Conservation (phyloP, 139 green algal species). For the Auxenochlorella protothecoides region DNA sequence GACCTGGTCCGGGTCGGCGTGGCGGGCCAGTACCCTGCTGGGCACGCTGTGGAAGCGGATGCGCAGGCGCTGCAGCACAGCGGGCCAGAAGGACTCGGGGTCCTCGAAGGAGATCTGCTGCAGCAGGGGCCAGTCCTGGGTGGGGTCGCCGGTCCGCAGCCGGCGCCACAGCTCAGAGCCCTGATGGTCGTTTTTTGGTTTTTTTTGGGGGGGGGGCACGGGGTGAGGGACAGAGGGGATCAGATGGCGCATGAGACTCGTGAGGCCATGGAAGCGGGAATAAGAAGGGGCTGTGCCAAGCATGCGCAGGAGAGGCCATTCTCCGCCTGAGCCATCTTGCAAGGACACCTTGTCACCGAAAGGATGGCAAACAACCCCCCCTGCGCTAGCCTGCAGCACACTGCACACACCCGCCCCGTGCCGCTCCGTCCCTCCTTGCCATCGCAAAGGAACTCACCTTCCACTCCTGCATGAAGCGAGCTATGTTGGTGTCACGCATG, state of each 20-base stretch:
- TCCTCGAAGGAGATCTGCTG: constrained; percentile 40
- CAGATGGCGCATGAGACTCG: neutral
- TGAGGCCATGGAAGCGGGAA: too few relatives aligned
- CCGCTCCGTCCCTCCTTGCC: too few relatives aligned
- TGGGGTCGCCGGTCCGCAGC: constrained; percentile 5
- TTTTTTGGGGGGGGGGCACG: neutral
- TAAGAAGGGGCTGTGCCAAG: too few relatives aligned
- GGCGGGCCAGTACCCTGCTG: constrained; percentile 20
- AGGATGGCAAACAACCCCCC: too few relatives aligned
- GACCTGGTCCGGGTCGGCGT: constrained; percentile 28
- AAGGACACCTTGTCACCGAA: too few relatives aligned
- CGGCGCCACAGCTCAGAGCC: constrained; percentile 8
- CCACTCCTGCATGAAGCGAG: constrained; percentile 38
- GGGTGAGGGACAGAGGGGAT: neutral
- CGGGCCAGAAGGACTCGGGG: constrained; percentile 52
- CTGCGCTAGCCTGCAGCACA: too few relatives aligned
- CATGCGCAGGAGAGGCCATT: too few relatives aligned
- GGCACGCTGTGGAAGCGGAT: constrained; percentile 34
- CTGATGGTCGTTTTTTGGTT: neutral
- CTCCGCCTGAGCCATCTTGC: too few relatives aligned
- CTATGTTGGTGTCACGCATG: constrained; percentile 38
- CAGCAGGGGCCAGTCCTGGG: constrained; percentile 36
- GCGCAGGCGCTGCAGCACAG: constrained; percentile 32
- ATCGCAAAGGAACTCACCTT: constrained; percentile 6
- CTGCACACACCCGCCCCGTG: too few relatives aligned